These are phyloP conservation scores for Penicillium sp. DNA, from an alignment of 2,329 filamentous ascomycete genomes.

Conservation along the genomic window DNA sequence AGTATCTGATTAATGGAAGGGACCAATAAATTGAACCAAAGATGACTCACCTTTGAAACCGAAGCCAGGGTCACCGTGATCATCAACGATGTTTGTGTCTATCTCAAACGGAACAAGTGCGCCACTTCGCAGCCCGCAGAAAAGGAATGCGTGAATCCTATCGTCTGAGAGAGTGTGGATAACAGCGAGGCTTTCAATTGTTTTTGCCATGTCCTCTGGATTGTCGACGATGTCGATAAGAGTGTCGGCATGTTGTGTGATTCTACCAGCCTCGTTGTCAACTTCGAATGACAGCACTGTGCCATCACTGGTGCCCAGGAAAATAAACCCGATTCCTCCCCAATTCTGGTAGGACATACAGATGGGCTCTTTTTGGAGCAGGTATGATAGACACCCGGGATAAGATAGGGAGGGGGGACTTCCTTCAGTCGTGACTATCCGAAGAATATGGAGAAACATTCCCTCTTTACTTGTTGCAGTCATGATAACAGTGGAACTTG, in stretches of 20 bases:
- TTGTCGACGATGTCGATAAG: constrained; percentile 24
- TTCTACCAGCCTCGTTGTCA: constrained; percentile 10
- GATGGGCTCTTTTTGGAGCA: constrained; percentile 36
- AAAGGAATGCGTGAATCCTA: constrained; percentile 25
- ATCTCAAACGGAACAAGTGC: constrained; percentile 41
- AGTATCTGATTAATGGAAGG: background rate
- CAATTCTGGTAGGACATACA: constrained; percentile 35
- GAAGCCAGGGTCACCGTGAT: constrained; percentile 5
- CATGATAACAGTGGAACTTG: constrained; percentile 29
- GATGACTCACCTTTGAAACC: constrained; percentile 29
- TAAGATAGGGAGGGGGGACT: constrained; percentile 21
- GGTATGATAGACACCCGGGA: constrained; percentile 20
- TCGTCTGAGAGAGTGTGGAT: constrained; percentile 21
- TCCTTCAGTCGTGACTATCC: constrained; percentile 16
- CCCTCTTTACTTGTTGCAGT: constrained; percentile 27
- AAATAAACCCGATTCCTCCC: constrained; percentile 29
- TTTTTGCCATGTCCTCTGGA: constrained; percentile 32
- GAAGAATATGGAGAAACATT: constrained; percentile 31
- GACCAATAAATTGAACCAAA: background rate
- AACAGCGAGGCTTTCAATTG: constrained; percentile 36
- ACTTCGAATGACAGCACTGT: constrained; percentile 35
- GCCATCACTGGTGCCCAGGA: constrained; percentile 43
- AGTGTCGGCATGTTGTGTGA: constrained; percentile 26
- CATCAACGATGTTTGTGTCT: background rate
- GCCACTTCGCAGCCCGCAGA: constrained; percentile 49